Base-by-base conservation (phyloP, 371 early-diverging fungal genomes). In the Mortierella sp. region DNA sequence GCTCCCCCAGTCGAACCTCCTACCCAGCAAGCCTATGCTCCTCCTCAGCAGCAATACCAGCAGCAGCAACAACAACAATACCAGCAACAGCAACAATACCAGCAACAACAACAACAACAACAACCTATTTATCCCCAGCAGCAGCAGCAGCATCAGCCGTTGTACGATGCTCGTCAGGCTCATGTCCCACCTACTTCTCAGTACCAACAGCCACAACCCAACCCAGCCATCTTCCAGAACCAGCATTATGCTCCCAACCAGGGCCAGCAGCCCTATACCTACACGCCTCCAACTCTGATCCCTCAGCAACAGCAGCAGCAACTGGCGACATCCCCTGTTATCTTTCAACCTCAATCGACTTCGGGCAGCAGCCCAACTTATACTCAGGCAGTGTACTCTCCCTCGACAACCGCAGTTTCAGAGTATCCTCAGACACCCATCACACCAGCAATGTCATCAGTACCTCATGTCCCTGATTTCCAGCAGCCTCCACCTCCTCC, bases 341-440 rank as follows among this genome's bases (percentile, higher is more conserved):
- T 72, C 66, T 72, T 72, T 44, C 73, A 64, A 16, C 73, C 73
- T 41, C 79, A 74, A 29, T 66, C 67, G 58, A n/a, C 48, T 39
- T 45, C 48, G 14, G 58, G 58, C 29, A 50, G 50, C 44, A 41
- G 45, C 4, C 44, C 44, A 6, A 37, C 48, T 13, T 68, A 68
- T 24, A 47, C 52, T 37, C 50, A 68, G 39, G 68, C 48, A 13
- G 40, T 19, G 1, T 68, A 68, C 50, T 44, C 66, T 31, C 31
- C 66, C 19, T 66, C 66, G 1, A 19, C 45, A 5, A 44, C 13
- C 24, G 66, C 66, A 10, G 64, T 22, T 26, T 55, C 55, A 31
- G 55, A 55, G 31, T 29, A 31, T 19, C 66, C 66, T 7, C 66
- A 66, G 31, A 67, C 67, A 1, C 67, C 67, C 31, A 31, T 55